Base-by-base conservation (phyloP, 768 basidiomycete species). In the Exsudoporus frostii region DNA sequence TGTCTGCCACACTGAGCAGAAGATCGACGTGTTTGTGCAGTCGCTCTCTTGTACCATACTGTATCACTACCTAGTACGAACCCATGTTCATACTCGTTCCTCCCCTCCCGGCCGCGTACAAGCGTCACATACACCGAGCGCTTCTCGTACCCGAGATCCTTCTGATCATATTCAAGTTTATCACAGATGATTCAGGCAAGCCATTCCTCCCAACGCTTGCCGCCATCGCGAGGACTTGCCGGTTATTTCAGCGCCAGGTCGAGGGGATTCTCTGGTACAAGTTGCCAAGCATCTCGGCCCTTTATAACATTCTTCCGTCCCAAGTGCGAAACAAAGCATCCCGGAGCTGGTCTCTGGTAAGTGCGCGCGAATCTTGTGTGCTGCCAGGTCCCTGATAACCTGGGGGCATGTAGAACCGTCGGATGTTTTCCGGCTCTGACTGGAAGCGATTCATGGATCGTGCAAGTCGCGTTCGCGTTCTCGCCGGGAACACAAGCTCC, bases 141-240 rank as follows among this genome's bases (percentile, higher is more conserved):
- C 58, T 65, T 13, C 33, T 43, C 50, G 36, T 63, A 1, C 64
- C 64, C 22, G 64, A 65, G 43, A 55, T 63, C 41, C 61, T 65
- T 20, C 17, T 60, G 36, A 65, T 55, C 44, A 55, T 65, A 47
- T 63, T 65, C 58, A 51, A 51, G 25, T 33, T 45, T 37, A 25
- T 65, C 38, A 55, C 55, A 9, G 54, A 65, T 37, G 54, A 49
- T 46, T 36, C 39, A 9, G 64, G 61, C 45, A 32, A 54, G 22
- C 58, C 54, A 13, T 36, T 49, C 34, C 51, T 57, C 29, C 37
- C 58, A n/a, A 53, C 60, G 8, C 65, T 69, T 22, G 58, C 53
- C 3, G 60, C 57, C 34, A 38, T 69, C 29, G 68, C 68, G 22
- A 67, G 67, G 48, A 65, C 66, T 13, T 67, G 65, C 45, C 57